Evolutionary conservation across 305 asterid species (phyloP).

Genomic region (Solanum hybrid): DNA sequence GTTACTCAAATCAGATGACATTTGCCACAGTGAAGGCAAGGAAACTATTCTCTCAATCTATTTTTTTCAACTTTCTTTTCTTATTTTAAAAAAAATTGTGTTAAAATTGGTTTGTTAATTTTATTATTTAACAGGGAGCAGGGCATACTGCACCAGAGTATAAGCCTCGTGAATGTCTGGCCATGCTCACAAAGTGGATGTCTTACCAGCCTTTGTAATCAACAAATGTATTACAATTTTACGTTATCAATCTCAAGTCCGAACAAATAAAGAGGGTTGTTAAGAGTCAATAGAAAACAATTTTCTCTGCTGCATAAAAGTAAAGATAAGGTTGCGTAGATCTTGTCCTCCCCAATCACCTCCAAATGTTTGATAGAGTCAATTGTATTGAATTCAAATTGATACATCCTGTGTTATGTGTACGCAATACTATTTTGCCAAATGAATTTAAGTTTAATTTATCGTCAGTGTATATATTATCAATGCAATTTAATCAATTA

Average conservation of each 20-base stretch:
- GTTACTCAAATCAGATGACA: too few relatives aligned
- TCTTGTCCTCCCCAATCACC: background rate
- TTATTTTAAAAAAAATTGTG: background rate
- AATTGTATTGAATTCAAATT: background rate
- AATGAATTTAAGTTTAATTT: too few relatives aligned
- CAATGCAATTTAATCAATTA: too few relatives aligned
- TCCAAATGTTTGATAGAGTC: background rate
- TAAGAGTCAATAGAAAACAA: background rate
- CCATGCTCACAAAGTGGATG: constrained; percentile 9
- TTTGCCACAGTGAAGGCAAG: too few relatives aligned
- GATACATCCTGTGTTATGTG: background rate
- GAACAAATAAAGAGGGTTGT: background rate
- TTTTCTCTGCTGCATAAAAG: too few relatives aligned
- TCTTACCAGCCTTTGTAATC: background rate
- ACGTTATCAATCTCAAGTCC: too few relatives aligned
- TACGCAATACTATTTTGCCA: background rate
- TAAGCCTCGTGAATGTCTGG: constrained; percentile 6
- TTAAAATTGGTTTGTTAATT: background rate
- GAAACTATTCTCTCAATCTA: too few relatives aligned
- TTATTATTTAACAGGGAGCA: background rate
- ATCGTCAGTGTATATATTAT: too few relatives aligned
- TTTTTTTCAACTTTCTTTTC: too few relatives aligned
- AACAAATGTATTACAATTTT: background rate
- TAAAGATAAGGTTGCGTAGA: background rate
- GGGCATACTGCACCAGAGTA: constrained; percentile 11